Base-by-base conservation (phyloP, 345 rosid genomes). In the Lepidium sativum region DNA sequence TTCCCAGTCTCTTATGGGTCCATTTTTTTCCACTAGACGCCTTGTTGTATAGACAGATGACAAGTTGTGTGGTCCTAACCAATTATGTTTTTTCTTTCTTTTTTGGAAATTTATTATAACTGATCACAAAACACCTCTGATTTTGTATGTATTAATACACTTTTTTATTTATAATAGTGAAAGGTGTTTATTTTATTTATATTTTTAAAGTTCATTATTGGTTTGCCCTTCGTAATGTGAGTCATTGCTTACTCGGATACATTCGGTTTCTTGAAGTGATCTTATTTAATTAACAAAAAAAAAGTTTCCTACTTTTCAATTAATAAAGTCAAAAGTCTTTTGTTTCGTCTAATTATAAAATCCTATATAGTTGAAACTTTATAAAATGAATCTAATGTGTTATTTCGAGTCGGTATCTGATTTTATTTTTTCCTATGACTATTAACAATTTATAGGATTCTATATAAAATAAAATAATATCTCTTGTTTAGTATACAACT, bases 61-160 rank as follows among this genome's bases (percentile, higher is more conserved):
- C 75, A 64, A 64, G 70, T 71, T 71, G 65, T 64, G 75, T 64
- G 75, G 75, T 71, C 70, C 75, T 45, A 4, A 0, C 51, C 35
- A 39, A 35, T 54, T 54, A 34, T 54, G 60, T 18, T 49, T 11
- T 18, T 18, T 5, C 33, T 45, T 17, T 39, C 27, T 59, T 50
- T 57, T 64, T 64, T 65, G 66, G 76, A 58, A 35, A 39, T 71
- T 72, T 72, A 41, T 65, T 56, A 63, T 65, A 4, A 70, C 56
- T 64, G 50, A 62, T 63, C 54, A 53, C 50, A 4, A 42, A 35
- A 62, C 42, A 61, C n/a, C 18, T 16, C 44, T 11, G 34, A 6
- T 44, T 16, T 52, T 25, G 35, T 60, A 14, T 54, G 25, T 54
- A 56, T 64, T 56, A 31, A 1, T 14, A 45, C 13, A 43, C 54